Evolutionary conservation across 352 stramenopile genomes (phyloP).

Genomic region (Phytophthora lateralis): DNA sequence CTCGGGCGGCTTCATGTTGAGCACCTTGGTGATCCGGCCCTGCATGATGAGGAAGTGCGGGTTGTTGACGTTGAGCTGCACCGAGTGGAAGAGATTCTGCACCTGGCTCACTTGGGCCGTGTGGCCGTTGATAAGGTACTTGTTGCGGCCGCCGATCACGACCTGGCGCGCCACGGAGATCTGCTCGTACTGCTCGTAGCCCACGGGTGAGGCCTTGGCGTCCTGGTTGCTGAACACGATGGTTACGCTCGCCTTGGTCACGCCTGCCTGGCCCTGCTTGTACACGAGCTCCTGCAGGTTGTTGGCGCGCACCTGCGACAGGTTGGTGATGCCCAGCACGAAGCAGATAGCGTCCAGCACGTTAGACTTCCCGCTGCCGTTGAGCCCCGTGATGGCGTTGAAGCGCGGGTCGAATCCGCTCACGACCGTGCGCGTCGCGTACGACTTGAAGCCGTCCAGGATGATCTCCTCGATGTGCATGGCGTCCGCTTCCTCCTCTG

Average conservation of each 20-base stretch:
- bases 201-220: constrained; percentile 89
- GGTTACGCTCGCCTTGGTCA: constrained; percentile 99
- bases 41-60: constrained; percentile 99
- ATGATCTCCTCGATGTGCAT: constrained; percentile 99
- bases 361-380: constrained; percentile 99
- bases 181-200: constrained; percentile 98
- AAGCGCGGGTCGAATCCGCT: constrained; percentile 99
- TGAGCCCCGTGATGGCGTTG: constrained; percentile 99
- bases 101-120: constrained; percentile 97
- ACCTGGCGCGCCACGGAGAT: constrained; percentile 99
- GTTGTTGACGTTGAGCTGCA: constrained; percentile 99
- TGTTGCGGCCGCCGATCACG: constrained; percentile 98
- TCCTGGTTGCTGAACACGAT: constrained; percentile 99
- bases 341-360: constrained; percentile 99
- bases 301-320: constrained; percentile 97
- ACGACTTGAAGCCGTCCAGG: constrained; percentile 99
- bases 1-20: constrained; percentile 99
- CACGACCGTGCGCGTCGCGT: constrained; percentile 98
- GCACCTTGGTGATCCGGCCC: constrained; percentile 97
- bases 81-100: constrained; percentile 99
- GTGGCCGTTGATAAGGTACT: constrained; percentile 99
- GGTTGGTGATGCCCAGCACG: constrained; percentile 99
- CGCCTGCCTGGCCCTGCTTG: constrained; percentile 99
- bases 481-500: neutral
- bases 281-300: constrained; percentile 99